A percentile compares a stretch with the other conserved stretches of the same genome.
Conservation (phyloP, 495 filamentous ascomycete genomes). For the Daldinia vernicosa region DNA sequence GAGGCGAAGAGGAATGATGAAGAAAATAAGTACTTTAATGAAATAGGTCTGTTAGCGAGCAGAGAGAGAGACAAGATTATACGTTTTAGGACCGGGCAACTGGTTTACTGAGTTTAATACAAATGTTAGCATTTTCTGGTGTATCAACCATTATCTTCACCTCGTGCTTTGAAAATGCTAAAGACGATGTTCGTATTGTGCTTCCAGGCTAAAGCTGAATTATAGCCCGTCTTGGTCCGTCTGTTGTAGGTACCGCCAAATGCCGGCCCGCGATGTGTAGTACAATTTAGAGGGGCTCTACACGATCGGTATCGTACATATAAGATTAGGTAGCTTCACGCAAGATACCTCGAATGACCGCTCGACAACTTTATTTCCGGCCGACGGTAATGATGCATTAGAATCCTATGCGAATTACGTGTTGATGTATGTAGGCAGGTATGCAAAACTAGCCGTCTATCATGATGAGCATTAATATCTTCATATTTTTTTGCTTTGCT, state of each 20-base stretch:
- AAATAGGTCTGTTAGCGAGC: slow-evolving; percentile 10
- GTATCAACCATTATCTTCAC: neutral
- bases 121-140: slow-evolving; percentile 20
- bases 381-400: neutral
- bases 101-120: slow-evolving; percentile 30
- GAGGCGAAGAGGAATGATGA: neutral
- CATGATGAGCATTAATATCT: neutral
- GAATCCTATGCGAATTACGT: slow-evolving; percentile 1
- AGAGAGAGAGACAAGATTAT: slow-evolving; percentile 17
- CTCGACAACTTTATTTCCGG: neutral
- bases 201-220: neutral
- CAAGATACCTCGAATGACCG: neutral
- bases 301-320: neutral
- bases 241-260: neutral
- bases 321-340: neutral
- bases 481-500: neutral
- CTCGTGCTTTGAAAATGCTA: neutral
- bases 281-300: neutral
- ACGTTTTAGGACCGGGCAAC: slow-evolving; percentile 19
- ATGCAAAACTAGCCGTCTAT: neutral
- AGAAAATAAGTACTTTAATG: slow-evolving; percentile 1
- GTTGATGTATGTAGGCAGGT: neutral
- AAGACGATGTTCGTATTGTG: neutral
- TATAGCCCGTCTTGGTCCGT: neutral
- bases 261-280: neutral